Conservation (phyloP, 2,329 filamentous ascomycete species). For the Xylariaceae sp. region DNA sequence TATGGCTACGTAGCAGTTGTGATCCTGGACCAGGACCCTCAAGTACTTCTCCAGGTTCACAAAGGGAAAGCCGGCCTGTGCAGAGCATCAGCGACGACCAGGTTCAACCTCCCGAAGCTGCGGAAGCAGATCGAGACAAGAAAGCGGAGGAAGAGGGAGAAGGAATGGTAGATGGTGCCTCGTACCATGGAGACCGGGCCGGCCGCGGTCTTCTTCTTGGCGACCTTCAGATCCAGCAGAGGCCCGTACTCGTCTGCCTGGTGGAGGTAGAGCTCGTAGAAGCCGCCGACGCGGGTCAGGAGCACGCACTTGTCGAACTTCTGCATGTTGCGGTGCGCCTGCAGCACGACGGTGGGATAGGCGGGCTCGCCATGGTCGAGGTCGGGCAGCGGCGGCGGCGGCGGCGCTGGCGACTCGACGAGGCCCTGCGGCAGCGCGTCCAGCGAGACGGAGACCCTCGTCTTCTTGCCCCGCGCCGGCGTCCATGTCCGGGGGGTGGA, state of each 20-base stretch:
- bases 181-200: conserved; percentile 78
- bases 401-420: conserved; percentile 5
- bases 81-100: conserved; percentile 5
- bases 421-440: conserved; percentile 51
- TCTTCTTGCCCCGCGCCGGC: conserved; percentile 48
- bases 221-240: conserved; percentile 79
- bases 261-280: conserved; percentile 97
- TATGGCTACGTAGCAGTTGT: conserved; percentile 85
- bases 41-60: conserved; percentile 89
- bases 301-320: conserved; percentile 87
- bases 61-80: conserved; percentile 81
- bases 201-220: conserved; percentile 69
- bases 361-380: conserved; percentile 33
- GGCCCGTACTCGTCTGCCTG: conserved; percentile 87
- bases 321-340: conserved; percentile 81
- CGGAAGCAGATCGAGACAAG: conserved; percentile 7
- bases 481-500: conserved; percentile 11
- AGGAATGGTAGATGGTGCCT: conserved; percentile 6
- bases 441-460: conserved; percentile 44
- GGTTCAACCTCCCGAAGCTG: too few species aligned
- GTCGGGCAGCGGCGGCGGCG: conserved; percentile 9
- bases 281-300: conserved; percentile 85
- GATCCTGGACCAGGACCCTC: conserved; percentile 85
- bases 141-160: conserved; percentile 7
- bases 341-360: conserved; percentile 84